A percentile compares a stretch with the other conserved stretches of the same genome.
Evolutionary conservation across 805 yeast genomes (phyloP).

Genomic region (Yarrowia sp.): DNA sequence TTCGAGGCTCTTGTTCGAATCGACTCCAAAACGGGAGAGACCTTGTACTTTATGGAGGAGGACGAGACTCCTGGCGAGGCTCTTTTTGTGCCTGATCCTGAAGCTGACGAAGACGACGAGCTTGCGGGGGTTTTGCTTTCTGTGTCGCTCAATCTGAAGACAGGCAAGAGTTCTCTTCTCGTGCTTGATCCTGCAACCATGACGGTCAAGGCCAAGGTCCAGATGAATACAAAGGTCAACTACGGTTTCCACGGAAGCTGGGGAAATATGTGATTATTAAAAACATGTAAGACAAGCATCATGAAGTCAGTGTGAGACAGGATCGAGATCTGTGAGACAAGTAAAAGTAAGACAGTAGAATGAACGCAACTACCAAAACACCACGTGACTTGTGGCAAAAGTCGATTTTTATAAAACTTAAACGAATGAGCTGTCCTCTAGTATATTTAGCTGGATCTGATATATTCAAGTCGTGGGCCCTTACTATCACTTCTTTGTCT

Average conservation of each 20-base stretch:
- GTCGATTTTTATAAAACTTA: no score
- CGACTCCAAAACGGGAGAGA: neutral
- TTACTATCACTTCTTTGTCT: no score
- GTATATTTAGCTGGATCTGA: no score
- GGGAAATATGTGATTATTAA: neutral
- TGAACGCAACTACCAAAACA: no score
- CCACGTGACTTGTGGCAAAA: no score
- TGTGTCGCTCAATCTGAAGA: neutral
- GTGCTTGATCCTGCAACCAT: constrained; percentile 6
- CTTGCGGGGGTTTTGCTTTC: neutral
- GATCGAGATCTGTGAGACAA: no score
- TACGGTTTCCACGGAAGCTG: constrained; percentile 4
- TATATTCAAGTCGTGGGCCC: no score
- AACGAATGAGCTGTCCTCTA: no score
- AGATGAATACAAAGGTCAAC: constrained; percentile 10
- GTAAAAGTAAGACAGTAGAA: no score
- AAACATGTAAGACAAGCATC: no score
- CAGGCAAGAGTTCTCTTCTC: neutral
- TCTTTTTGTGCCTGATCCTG: constrained; percentile 12
- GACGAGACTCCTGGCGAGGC: constrained; percentile 19
- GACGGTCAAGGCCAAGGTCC: neutral
- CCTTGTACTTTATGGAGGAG: neutral
- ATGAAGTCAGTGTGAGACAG: no score
- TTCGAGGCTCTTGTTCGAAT: neutral
- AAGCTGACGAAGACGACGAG: neutral